phyloP scores from a whole-genome alignment of 75 land plant genomes.

The Cryptomeria japonica region DNA sequence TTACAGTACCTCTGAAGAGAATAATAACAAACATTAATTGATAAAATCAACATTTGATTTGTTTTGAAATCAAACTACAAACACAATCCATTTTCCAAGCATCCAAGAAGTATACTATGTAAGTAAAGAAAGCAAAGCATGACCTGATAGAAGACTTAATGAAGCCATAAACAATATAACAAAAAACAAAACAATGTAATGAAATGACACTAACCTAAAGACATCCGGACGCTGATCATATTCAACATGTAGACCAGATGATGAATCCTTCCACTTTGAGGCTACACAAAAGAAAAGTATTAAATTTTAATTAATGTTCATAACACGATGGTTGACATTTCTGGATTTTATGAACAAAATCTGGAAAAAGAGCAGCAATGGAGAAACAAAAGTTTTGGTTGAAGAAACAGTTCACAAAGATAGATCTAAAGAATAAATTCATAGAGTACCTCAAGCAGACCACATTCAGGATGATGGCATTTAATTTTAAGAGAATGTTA shows the following conservation, averaged over 20 bases:
- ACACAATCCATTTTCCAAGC: neutral
- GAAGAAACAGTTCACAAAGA: neutral
- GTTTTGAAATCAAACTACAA: neutral
- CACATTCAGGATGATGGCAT: neutral
- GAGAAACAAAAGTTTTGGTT: neutral
- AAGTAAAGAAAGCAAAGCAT: neutral
- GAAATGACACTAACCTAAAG: constrained; percentile 53
- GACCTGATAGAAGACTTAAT: neutral
- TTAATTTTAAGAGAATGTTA: neutral
- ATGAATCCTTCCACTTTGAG: constrained; percentile 85
- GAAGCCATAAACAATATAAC: neutral
- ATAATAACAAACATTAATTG: neutral
- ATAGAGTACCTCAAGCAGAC: neutral
- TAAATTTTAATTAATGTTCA: neutral
- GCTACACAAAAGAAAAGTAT: constrained; percentile 44
- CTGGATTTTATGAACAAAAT: neutral
- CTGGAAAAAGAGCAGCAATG: neutral
- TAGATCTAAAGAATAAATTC: neutral
- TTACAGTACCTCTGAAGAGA: constrained; percentile 81
- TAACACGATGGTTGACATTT: neutral
- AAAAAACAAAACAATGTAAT: neutral
- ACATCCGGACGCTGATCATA: constrained; percentile 98
- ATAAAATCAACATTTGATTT: neutral
- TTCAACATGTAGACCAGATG: constrained; percentile 88
- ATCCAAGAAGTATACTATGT: neutral